Base-by-base conservation (phyloP, 2,329 filamentous ascomycete genomes). In the Aspergillus fijiensis region DNA sequence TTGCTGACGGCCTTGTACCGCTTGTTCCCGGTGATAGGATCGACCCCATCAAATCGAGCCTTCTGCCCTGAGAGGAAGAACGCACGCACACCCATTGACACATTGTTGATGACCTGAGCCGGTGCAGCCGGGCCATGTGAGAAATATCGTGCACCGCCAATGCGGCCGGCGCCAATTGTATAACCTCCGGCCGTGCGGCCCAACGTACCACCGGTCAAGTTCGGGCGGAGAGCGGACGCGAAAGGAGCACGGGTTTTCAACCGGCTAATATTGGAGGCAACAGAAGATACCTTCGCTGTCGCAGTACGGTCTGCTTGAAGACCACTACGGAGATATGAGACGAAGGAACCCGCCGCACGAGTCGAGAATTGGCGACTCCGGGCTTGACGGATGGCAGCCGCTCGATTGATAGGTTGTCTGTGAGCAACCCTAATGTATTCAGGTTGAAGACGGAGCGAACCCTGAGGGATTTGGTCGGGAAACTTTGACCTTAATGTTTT, bases 11-110 rank as follows among this genome's bases (percentile, higher is more conserved):
- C 80, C 70, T 90, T 89, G 81, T 92, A 97, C 61, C 85, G 85
- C 77, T 90, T 89, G 76, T 93, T 87, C 49, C 93, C 93, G 11
- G 84, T 86, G 33, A 70, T 72, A 16, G 85, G 77, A 57, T 88
- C 87, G 49, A 89, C 75, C 12, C 94, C 94, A 73, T 96, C 90
- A 69, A 93, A 97, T 60, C 90, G 89, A 10, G 90, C 88, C 74
- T 93, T 95, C 70, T 96, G 87, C 0, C 95, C 95, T 0, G 90
- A 92, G n/a, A 96, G 83, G 78, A 91, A 89, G 77, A 99, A 97
- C 12, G 92, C 93, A 57, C 95, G 87, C 70, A 98, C 88, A 5
- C 92, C 95, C 68, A 92, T 88, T 12, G 92, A 96, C n/a, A 97
- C 94, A 76, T 96, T 96, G 75, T 95, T 90, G 55, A 98, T 86